Percentiles rank a stretch among this genome's conserved stretches.
phyloP scores from a whole-genome alignment of 768 basidiomycete species.

The Hericium coralloides region DNA sequence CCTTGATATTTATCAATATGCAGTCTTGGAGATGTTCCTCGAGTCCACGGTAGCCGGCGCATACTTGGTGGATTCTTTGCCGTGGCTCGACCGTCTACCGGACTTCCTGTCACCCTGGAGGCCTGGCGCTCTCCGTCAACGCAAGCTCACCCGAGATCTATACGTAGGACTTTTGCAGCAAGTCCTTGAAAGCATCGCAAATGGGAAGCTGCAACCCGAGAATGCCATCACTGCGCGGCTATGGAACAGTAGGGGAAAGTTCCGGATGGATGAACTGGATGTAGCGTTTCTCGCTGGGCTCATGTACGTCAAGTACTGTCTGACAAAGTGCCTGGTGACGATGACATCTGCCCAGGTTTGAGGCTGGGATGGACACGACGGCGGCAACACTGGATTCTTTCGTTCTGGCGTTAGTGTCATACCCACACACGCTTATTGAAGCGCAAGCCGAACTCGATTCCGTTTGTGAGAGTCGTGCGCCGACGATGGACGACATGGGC shows the following conservation, averaged over 20 bases:
- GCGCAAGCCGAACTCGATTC: background rate
- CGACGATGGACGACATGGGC: background rate
- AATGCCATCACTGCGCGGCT: background rate
- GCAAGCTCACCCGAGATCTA: background rate
- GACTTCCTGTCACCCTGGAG: background rate
- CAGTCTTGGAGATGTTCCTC: background rate
- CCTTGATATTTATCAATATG: background rate
- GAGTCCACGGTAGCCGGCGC: background rate
- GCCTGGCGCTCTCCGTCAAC: background rate
- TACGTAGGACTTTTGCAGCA: background rate
- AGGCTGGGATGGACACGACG: too few relatives aligned
- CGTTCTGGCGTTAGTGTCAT: background rate
- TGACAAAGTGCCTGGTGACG: background rate
- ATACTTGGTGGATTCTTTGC: background rate
- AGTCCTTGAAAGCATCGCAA: background rate
- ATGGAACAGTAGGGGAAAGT: background rate
- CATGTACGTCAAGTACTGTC: background rate
- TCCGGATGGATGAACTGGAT: background rate
- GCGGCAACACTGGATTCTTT: too few relatives aligned
- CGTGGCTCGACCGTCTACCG: background rate
- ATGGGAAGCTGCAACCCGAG: background rate
- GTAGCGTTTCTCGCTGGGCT: background rate
- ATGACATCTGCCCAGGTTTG: background rate
- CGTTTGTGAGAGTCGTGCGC: background rate
- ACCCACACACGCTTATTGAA: background rate